Evolutionary conservation across 352 stramenopile species (phyloP).

Genomic region (Pythium rhizo-oryzae): DNA sequence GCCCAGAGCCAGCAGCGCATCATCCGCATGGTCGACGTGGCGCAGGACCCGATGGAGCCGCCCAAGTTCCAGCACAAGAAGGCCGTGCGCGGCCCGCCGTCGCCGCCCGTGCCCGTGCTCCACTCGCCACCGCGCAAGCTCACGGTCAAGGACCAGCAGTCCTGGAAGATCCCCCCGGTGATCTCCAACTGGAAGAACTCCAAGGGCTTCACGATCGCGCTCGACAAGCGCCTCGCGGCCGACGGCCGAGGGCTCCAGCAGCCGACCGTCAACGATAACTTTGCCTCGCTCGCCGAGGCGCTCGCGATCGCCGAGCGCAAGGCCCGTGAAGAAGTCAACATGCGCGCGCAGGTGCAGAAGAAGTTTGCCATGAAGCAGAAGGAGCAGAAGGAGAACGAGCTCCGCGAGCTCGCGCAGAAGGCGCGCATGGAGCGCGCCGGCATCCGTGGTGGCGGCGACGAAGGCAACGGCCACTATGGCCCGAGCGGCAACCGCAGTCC

Average conservation of each 20-base stretch:
- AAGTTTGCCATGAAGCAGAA: slow-evolving; percentile 93
- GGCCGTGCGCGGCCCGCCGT: slow-evolving; percentile 89
- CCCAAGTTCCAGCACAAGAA: slow-evolving; percentile 99
- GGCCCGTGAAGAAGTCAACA: slow-evolving; percentile 96
- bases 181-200: slow-evolving; percentile 99
- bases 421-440: slow-evolving; percentile 92
- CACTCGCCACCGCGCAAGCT: slow-evolving; percentile 94
- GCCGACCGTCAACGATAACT: slow-evolving; percentile 98
- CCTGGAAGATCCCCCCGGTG: slow-evolving; percentile 99
- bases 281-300: slow-evolving; percentile 96
- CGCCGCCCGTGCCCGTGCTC: slow-evolving; percentile 91
- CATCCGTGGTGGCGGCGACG: slow-evolving; percentile 41
- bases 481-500: slow-evolving; percentile 21
- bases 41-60: slow-evolving; percentile 99
- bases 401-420: slow-evolving; percentile 93
- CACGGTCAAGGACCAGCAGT: slow-evolving; percentile 93
- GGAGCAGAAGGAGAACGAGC: slow-evolving; percentile 95
- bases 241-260: slow-evolving; percentile 97
- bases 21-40: slow-evolving; percentile 98
- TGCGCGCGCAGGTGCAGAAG: slow-evolving; percentile 91
- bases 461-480: slow-evolving; percentile 24
- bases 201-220: slow-evolving; percentile 98
- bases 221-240: slow-evolving; percentile 98
- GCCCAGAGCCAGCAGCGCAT: slow-evolving; percentile 91
- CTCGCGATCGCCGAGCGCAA: slow-evolving; percentile 98